Percentiles rank a stretch among this genome's conserved stretches.
Conservation (phyloP, 2,329 filamentous ascomycete genomes). For the Trichoderma polysporum region DNA sequence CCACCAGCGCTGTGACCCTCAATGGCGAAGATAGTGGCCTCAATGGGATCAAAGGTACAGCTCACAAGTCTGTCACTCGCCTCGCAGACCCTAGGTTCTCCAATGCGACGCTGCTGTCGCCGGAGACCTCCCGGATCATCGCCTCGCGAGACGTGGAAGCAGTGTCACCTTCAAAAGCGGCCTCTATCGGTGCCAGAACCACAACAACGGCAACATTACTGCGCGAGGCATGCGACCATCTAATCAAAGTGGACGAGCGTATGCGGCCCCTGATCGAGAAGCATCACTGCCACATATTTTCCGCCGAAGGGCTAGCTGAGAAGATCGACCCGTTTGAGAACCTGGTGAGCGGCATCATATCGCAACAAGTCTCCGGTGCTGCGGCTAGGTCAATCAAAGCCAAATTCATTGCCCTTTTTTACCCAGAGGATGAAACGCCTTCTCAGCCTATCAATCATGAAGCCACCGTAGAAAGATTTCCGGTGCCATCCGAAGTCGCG, state of each 20-base stretch:
- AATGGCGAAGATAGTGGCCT: constrained; percentile 36
- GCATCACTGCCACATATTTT: constrained; percentile 77
- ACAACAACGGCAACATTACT: constrained; percentile 72
- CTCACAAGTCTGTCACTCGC: constrained; percentile 46
- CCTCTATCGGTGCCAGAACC: constrained; percentile 12
- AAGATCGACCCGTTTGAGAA: constrained; percentile 84
- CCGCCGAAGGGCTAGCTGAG: constrained; percentile 77
- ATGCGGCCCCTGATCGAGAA: constrained; percentile 71
- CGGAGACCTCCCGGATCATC: constrained; percentile 64
- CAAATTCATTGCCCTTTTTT: constrained; percentile 77
- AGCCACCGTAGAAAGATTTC: constrained; percentile 55
- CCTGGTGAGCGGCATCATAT: constrained; percentile 84
- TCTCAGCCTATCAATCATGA: background rate
- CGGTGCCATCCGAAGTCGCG: constrained; percentile 72
- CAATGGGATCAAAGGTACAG: constrained; percentile 37
- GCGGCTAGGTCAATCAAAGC: constrained; percentile 86
- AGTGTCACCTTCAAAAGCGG: constrained; percentile 47
- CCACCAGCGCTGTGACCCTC: constrained; percentile 44
- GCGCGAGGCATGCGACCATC: constrained; percentile 70
- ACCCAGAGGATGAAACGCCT: constrained; percentile 29
- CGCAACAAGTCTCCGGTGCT: constrained; percentile 92
- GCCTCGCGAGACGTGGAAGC: constrained; percentile 48
- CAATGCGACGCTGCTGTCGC: constrained; percentile 71
- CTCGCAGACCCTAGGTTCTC: constrained; percentile 63
- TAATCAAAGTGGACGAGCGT: constrained; percentile 70